Evolutionary conservation across 352 stramenopile species (phyloP), one percentile per base, ranked within the genome.

Genomic region (Globisporangium recalcitrans): DNA sequence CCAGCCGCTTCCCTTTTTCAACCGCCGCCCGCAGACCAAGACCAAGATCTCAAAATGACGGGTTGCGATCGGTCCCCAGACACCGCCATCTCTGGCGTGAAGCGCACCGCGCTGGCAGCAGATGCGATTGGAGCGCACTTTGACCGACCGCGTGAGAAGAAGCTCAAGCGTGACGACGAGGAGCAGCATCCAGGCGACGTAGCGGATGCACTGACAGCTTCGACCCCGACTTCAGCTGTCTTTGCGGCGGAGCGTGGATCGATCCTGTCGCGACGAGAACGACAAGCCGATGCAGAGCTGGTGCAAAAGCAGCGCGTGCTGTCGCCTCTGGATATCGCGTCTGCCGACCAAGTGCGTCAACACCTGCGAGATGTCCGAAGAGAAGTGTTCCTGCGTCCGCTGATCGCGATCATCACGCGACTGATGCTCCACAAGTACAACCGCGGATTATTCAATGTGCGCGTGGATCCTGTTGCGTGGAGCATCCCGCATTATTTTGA

Each of bases 401-500:
- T 94, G 63, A 64, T 91, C 56, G 73, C 74, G 11, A 62, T 88
- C 26, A 75, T 94, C 44, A 87, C 76, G 38, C 79, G 83, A 29
- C 72, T 92, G 29, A 94, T 92, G 82, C 87, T 92, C 64, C 82
- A 92, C 73, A 85, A 82, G 63, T 74, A 67, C 58, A 94, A 94
- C 54, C 82, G 89, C 70, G 74, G 77, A 21, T 74, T 93, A 52
- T 95, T 96, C 62, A 91, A 91, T 58, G 75, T 78, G 46, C 84
- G 76, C 44, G 87, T 96, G 48, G 87, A 96, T 52, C 83, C 82
- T 1, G 74, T 92, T 22, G 68, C 59, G 46, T 88, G 82, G 74
- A 85, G 85, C 49, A 93, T 90, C 53, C 87, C 87, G 47, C 85
- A 92, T 62, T 96, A 95, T 61, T 77, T 85, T 24, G 82, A 93